These are phyloP conservation scores for Neurospora sp. DNA, from an alignment of 495 filamentous ascomycete genomes.

Conservation along the genomic window DNA sequence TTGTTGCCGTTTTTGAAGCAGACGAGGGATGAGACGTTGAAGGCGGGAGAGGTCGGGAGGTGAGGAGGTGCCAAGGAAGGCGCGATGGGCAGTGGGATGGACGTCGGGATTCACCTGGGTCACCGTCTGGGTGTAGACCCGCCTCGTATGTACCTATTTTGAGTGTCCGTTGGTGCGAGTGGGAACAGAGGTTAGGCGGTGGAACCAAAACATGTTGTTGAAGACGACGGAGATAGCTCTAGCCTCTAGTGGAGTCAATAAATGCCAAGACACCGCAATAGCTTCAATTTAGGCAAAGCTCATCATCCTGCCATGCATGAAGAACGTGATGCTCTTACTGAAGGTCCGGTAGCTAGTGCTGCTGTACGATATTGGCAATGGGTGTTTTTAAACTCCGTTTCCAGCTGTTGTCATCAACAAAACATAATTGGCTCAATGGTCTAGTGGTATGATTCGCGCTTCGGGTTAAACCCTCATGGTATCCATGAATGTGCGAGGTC, in stretches of 20 bases:
- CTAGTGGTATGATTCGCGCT: neutral
- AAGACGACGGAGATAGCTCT: neutral
- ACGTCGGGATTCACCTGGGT: no score
- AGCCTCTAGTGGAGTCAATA: neutral
- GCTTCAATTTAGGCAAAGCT: neutral
- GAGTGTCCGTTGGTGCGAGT: no score
- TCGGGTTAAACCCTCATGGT: neutral
- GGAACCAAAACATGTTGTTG: neutral
- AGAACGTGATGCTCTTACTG: neutral
- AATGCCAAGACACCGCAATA: neutral
- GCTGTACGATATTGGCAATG: neutral
- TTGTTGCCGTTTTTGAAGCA: conserved; percentile 91
- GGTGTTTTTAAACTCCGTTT: neutral
- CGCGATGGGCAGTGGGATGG: neutral
- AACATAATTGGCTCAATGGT: neutral
- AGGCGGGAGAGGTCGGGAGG: conserved; percentile 5
- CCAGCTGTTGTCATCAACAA: neutral
- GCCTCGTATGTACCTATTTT: no score
- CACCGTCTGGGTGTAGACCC: no score
- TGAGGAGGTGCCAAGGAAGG: neutral
- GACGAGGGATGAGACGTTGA: conserved; percentile 73
- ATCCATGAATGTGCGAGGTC: neutral
- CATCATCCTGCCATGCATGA: neutral
- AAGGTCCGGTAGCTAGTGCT: neutral
- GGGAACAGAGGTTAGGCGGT: neutral